Evolutionary conservation across 805 yeast genomes (phyloP), one percentile per base, ranked within the genome.

Genomic region (Ogataea sp.): DNA sequence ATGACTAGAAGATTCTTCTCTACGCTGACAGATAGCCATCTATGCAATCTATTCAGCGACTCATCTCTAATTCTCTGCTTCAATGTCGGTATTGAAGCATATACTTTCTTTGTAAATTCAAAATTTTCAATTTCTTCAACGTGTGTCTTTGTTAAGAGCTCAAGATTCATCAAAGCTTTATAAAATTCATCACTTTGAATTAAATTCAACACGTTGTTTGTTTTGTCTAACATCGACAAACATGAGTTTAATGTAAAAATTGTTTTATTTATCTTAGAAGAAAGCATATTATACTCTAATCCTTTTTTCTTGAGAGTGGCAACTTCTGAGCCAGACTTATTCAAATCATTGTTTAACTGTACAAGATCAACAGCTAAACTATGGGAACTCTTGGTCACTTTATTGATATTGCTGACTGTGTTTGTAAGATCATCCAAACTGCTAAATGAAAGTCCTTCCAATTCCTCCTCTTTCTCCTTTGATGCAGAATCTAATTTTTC

Each of bases 161-260:
- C 89, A 38, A 88, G 64, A 48, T 83, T 75, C 57, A 87, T 86
- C 49, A 93, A 73, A 0, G 97, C 97, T 43, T 83, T 83, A 56
- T 86, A 89, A 50, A 84, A 85, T 49, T 80, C 79, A 50, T 78
- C 78, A 43, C 76, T 78, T 39, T 78, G 74, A 44, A 87, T 82
- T 53, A 89, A 65, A 30, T 84, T 89, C 54, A 87, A 86, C 36
- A 88, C 84, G 51, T 80, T 83, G 60, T 88, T 89, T 14, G 95
- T 83, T 48, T 83, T 72, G 52, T 89, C 95, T 40, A 90, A 68
- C 9, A 89, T 89, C 46, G 83, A 87, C 20, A 89, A 66, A 48
- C 95, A 83, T 37, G 79, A 70, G 39, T 73, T 76, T 27, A 90
- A 74, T 17, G 86, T 77, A 30, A 73, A 69, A 7, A 74, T 74